phyloP scores from a whole-genome alignment of 441 rosid genomes.

The Adansonia gregorii region DNA sequence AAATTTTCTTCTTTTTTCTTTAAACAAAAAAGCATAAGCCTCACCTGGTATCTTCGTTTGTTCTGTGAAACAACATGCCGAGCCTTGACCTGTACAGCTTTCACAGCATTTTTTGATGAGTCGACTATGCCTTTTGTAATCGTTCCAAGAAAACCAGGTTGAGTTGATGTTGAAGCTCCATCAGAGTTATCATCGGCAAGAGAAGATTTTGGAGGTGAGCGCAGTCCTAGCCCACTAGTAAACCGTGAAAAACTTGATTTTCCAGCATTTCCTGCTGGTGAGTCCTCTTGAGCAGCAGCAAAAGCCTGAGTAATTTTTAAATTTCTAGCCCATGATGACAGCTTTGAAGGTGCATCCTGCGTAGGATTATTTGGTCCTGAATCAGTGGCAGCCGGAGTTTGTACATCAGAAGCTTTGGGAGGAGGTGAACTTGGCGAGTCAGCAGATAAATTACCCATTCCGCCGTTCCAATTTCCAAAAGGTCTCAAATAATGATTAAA shows the following conservation, averaged over 20 bases:
- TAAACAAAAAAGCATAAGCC: conserved; percentile 13
- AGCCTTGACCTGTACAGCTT: conserved; percentile 98
- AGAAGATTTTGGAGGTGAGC: conserved; percentile 74
- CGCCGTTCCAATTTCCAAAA: not conserved
- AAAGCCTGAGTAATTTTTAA: conserved; percentile 84
- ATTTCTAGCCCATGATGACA: conserved; percentile 86
- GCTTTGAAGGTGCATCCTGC: conserved; percentile 57
- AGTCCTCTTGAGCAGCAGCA: conserved; percentile 52
- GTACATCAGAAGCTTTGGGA: conserved; percentile 46
- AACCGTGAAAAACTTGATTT: conserved; percentile 82
- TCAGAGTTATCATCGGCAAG: conserved; percentile 51
- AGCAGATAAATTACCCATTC: conserved; percentile 56
- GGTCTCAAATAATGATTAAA: conserved; percentile 27
- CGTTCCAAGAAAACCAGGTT: conserved; percentile 77
- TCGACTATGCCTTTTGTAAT: conserved; percentile 90
- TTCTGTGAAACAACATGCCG: conserved; percentile 97
- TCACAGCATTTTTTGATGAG: conserved; percentile 92
- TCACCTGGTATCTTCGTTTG: conserved; percentile 95
- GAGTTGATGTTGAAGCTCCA: conserved; percentile 54
- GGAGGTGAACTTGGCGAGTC: conserved; percentile 51
- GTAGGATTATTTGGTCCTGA: conserved; percentile 48
- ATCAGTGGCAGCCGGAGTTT: conserved; percentile 41
- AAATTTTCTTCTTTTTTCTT: too few species aligned
- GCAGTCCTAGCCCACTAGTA: conserved; percentile 82
- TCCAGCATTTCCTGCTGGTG: conserved; percentile 57